Conservation (phyloP, 805 yeast species). For the Gaillardinia entomophila region DNA sequence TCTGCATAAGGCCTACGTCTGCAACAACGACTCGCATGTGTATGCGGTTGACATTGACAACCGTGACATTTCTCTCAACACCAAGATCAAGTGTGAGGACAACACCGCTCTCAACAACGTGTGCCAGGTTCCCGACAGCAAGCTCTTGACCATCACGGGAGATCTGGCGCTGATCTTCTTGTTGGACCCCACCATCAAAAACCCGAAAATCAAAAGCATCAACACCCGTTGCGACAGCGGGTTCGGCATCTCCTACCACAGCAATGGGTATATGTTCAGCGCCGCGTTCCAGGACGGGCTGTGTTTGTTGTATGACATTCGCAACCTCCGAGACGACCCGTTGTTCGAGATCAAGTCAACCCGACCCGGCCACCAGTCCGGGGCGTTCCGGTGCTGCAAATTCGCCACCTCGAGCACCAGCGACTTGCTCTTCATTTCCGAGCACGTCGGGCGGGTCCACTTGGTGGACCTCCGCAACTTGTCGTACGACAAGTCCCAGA, state of each 20-base stretch:
- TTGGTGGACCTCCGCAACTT: constrained; percentile 72
- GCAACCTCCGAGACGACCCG: constrained; percentile 49
- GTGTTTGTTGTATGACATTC: constrained; percentile 68
- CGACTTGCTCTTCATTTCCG: constrained; percentile 71
- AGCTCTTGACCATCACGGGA: constrained; percentile 55
- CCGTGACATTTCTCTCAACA: constrained; percentile 38
- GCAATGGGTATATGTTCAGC: constrained; percentile 70
- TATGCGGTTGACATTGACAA: constrained; percentile 57
- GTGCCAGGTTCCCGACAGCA: constrained; percentile 42
- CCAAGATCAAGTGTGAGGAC: constrained; percentile 41
- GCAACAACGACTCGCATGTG: constrained; percentile 77
- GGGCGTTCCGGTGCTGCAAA: constrained; percentile 62
- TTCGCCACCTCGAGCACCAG: constrained; percentile 57
- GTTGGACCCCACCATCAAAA: constrained; percentile 35
- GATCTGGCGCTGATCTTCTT: constrained; percentile 67
- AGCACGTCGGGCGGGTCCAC: constrained; percentile 85
- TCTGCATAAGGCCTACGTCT: constrained; percentile 55
- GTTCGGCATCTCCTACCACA: constrained; percentile 72
- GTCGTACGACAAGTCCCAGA: constrained; percentile 40
- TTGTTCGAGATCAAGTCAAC: constrained; percentile 55
- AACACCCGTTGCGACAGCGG: constrained; percentile 70
- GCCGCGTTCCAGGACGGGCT: constrained; percentile 84
- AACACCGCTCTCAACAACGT: constrained; percentile 74
- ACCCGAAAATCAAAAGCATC: constrained; percentile 31
- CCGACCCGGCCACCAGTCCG: constrained; percentile 46